A percentile compares a stretch with the other conserved stretches of the same genome.
phyloP scores from a whole-genome alignment of 2,329 filamentous ascomycete species.

The Penicillium sp. region DNA sequence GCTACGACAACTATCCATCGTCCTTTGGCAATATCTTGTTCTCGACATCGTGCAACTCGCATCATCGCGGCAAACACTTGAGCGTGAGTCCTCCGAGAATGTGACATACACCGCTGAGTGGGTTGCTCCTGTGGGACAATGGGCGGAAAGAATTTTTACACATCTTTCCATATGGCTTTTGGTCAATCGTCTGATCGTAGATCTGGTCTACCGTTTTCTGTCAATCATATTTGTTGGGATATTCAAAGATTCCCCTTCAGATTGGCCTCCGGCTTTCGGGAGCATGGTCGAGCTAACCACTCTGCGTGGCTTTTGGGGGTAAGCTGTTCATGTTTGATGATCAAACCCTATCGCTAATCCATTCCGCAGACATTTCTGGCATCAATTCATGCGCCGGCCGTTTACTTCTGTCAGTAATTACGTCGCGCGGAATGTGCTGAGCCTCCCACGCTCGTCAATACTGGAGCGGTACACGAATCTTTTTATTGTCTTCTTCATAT shows the following conservation, averaged over 20 bases:
- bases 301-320: slow-evolving; percentile 24
- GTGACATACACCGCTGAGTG: neutral
- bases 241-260: slow-evolving; percentile 5
- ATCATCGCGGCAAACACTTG: neutral
- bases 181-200: slow-evolving; percentile 12
- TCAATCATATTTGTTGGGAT: slow-evolving; percentile 20
- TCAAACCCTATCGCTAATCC: neutral
- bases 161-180: slow-evolving; percentile 17
- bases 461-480: slow-evolving; percentile 9
- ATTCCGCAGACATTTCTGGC: slow-evolving; percentile 12
- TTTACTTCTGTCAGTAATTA: slow-evolving; percentile 8
- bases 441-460: neutral
- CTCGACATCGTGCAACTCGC: slow-evolving; percentile 9
- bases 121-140: slow-evolving; percentile 10
- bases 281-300: slow-evolving; percentile 24
- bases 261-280: slow-evolving; percentile 28
- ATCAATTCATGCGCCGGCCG: slow-evolving; percentile 11
- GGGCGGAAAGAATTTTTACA: slow-evolving; percentile 8
- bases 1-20: slow-evolving; percentile 5
- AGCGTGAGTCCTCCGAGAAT: neutral
- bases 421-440: neutral
- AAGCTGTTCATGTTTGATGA: neutral
- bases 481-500: slow-evolving; percentile 7
- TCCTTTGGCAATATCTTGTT: slow-evolving; percentile 11
- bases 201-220: slow-evolving; percentile 18